Base-by-base conservation (phyloP, 176 grass and related monocot species). In the Melocanna baccifera region DNA sequence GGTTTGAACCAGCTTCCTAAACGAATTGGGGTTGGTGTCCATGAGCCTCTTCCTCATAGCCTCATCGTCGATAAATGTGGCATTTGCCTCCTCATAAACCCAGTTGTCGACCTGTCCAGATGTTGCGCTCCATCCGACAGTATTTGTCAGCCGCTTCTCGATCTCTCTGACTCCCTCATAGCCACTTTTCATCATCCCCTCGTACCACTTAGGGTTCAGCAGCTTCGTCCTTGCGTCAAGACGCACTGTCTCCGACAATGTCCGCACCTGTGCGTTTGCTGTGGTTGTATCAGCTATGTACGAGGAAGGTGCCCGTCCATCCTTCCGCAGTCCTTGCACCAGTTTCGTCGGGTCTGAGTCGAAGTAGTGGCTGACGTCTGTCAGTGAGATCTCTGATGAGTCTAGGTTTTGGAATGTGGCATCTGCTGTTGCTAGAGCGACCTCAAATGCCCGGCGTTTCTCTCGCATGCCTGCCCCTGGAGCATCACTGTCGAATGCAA, bases 341-440 rank as follows among this genome's bases (percentile, higher is more conserved):
- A 99, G 80, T 48, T 99, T 99, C 12, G 96, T 99, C 18, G 96
- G 96, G 63, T 99, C 96, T 0, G 96, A 99, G 57, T 99, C 96
- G 30, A 99, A 99, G 82, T 99, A 99, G 88, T 99, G 96, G 93
- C 96, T 99, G 62, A 99, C 96, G 62, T 99, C 96, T n/a, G 96
- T 99, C 23, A 99, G 77, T 4, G 96, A 99, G 77, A 99, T 99
- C 89, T 99, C 96, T 2, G 96, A 99, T 0, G 96, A 99, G 80
- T 99, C 96, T 30, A 99, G 88, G 89, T 99, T 99, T 66, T 99
- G 96, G 88, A 99, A 99, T 39, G 96, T 99, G 77, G 96, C 93
- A 19, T 96, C 96, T 7, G 96, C 96, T 7, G 96, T 96, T 64
- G 89, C 86, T 75, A 99, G 89, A 52, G 93, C 93, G 62, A 96